phyloP scores from a whole-genome alignment of 2,329 filamentous ascomycete species.

The Capronia coronata region DNA sequence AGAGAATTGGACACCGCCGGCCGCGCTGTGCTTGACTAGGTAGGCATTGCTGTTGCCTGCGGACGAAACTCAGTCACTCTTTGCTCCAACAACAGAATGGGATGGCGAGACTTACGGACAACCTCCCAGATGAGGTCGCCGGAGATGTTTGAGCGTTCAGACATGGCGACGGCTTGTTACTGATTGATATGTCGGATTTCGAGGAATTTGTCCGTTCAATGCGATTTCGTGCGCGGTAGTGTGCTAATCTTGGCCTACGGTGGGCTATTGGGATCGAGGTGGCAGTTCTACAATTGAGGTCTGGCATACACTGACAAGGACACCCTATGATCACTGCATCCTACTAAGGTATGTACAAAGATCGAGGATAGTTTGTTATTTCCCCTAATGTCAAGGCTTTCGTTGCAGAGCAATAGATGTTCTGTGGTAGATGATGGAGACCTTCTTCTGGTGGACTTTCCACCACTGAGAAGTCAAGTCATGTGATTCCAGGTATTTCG shows the following conservation, averaged over 20 bases:
- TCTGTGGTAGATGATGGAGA: no score
- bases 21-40: constrained; percentile 80
- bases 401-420: no score
- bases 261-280: background rate
- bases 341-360: no score
- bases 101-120: constrained; percentile 64
- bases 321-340: no score
- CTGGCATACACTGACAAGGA: no score
- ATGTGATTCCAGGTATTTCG: background rate
- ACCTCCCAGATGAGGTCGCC: constrained; percentile 91
- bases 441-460: no score
- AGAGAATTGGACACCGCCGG: constrained; percentile 82
- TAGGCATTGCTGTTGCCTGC: constrained; percentile 79
- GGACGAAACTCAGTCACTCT: constrained; percentile 23
- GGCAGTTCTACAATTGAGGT: constrained; percentile 1
- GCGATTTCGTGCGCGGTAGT: background rate
- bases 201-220: constrained; percentile 2
- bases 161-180: constrained; percentile 21
- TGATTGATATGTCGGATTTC: constrained; percentile 7
- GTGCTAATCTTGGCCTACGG: constrained; percentile 2
- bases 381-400: no score
- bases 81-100: background rate
- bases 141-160: constrained; percentile 67
- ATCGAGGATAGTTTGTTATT: no score
- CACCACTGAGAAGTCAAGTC: constrained; percentile 23